A percentile compares a stretch with the other conserved stretches of the same genome.
Conservation (phyloP, 345 rosid species). For the Boechera retrofracta region DNA sequence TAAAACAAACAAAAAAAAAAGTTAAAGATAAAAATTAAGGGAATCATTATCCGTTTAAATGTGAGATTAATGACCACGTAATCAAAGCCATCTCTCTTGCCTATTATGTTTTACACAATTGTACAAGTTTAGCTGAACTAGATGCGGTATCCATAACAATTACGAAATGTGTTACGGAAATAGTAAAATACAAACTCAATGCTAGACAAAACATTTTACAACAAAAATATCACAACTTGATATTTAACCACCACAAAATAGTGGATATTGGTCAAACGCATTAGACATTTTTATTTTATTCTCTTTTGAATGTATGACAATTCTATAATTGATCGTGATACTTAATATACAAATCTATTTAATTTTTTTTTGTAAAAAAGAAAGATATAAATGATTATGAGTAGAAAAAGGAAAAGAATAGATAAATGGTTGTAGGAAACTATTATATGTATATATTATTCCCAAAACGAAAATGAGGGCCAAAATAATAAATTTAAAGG, state of each 20-base stretch:
- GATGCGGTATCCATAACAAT: neutral
- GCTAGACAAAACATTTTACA: neutral
- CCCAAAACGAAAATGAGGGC: neutral
- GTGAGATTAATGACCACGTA: constrained; percentile 38
- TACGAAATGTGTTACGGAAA: neutral
- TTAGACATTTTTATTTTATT: neutral
- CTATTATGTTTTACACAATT: neutral
- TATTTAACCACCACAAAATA: constrained; percentile 6
- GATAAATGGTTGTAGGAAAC: no score
- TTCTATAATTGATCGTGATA: no score
- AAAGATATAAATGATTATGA: neutral
- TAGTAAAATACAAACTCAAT: neutral
- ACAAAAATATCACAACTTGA: neutral
- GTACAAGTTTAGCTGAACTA: neutral
- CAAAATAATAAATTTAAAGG: neutral
- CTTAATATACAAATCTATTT: neutral
- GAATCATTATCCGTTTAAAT: constrained; percentile 37
- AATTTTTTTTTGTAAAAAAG: neutral
- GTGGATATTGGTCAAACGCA: neutral
- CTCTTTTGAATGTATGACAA: neutral
- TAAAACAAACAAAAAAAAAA: neutral
- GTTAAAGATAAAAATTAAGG: constrained; percentile 25
- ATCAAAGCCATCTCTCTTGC: neutral
- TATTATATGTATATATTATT: neutral
- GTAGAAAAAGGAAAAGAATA: neutral